Evolutionary conservation across 2,329 filamentous ascomycete species (phyloP), one percentile per base, ranked within the genome.

Genomic region (Colletotrichum liriopes): DNA sequence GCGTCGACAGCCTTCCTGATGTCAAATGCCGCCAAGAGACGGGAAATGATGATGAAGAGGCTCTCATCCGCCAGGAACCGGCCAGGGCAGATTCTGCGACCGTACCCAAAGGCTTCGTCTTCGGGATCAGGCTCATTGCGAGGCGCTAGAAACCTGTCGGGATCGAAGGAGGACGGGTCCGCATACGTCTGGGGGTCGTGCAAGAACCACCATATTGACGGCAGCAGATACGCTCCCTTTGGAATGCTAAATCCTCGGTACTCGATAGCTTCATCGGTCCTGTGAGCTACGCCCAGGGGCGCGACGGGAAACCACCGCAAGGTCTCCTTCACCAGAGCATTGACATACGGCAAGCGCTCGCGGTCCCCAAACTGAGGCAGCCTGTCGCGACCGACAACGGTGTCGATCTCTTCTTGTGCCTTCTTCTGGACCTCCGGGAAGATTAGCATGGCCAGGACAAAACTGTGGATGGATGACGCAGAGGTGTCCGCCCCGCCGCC

Each of bases 181-280:
- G 88, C 84, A 78, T 94, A 94, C 1, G 88, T 90, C 37, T 91
- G 88, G 2, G 90, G 88, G 76, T 94, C 92, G 79, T 94, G 92
- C 29, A 91, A 87, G 20, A 82, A 75, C 72, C 74, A 80, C 29
- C 77, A 79, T 0, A 72, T 61, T 1, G 77, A 63, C 1, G 81
- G 79, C 58, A 80, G 35, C 1, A 74, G 14, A 3, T 63, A 49
- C 4, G 70, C 47, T n/a, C 49, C 49, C 16, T 72, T 73, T 32
- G 70, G 72, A 16, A 74, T 73, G 23, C 23, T 55, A 45, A 64
- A 70, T 16, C 65, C 72, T 1, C n/a, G 26, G 58, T 73, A 74
- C 2, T 29, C 9, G 29, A 60, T 45, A 5, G 62, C 65, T 32
- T 70, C 79, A 1, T 78, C 76, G 1, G 84, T 81, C 1, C 79